Conservation (phyloP, 2,329 filamentous ascomycete genomes). For the Chaetomiaceae sp. region DNA sequence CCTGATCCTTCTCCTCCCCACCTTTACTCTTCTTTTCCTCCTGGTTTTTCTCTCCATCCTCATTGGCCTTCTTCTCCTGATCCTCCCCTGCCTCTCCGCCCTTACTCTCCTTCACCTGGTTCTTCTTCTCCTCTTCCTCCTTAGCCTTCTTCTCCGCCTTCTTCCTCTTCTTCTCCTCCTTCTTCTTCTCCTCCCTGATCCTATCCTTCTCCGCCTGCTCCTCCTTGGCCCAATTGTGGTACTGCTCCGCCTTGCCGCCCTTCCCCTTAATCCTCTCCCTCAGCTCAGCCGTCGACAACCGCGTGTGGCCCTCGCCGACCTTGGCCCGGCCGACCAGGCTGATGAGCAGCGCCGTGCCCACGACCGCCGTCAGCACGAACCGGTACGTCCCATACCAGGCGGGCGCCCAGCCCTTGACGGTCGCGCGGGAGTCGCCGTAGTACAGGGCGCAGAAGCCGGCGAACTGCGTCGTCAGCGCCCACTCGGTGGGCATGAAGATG, state of each 20-base stretch:
- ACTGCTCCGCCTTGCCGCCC: slow-evolving; percentile 33
- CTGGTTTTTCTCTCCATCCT: slow-evolving; percentile 38
- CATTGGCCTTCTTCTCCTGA: slow-evolving; percentile 25
- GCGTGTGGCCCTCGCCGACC: slow-evolving; percentile 46
- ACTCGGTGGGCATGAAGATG: slow-evolving; percentile 75
- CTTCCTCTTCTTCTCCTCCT: slow-evolving; percentile 36
- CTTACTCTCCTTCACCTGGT: slow-evolving; percentile 8
- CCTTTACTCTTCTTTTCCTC: background rate
- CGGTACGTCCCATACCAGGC: slow-evolving; percentile 85
- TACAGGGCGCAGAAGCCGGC: slow-evolving; percentile 79
- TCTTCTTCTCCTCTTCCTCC: slow-evolving; percentile 30
- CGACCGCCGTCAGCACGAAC: slow-evolving; percentile 86
- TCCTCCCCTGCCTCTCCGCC: slow-evolving; percentile 7
- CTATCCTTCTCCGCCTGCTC: slow-evolving; percentile 40
- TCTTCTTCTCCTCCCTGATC: slow-evolving; percentile 37
- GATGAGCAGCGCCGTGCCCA: slow-evolving; percentile 75
- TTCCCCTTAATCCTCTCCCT: slow-evolving; percentile 36
- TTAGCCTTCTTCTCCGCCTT: slow-evolving; percentile 34
- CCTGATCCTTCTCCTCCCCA: background rate
- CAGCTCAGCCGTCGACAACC: slow-evolving; percentile 34
- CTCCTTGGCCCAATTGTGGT: slow-evolving; percentile 43
- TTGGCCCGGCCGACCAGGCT: slow-evolving; percentile 79
- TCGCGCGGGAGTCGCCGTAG: slow-evolving; percentile 73
- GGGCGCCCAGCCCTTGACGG: slow-evolving; percentile 72
- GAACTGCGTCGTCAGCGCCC: slow-evolving; percentile 83